Evolutionary conservation across 495 filamentous ascomycete species (phyloP), one percentile per base, ranked within the genome.

Genomic region (Hypoxylon fuscum): DNA sequence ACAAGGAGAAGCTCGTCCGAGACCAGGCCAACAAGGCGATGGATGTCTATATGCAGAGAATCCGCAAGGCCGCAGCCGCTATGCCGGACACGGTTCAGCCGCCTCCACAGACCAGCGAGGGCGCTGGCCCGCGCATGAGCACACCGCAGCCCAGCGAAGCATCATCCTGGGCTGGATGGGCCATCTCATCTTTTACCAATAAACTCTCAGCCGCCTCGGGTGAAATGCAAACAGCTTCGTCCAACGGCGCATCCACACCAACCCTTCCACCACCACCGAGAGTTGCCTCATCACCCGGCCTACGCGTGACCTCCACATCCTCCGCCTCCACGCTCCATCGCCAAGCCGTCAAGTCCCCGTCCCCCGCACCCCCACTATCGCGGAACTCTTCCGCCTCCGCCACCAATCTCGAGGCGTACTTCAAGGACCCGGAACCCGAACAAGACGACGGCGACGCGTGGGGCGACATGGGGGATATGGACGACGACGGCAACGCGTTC

Each of bases 131-230:
- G 3, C 85, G 90, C 17, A 93, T 96, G 78, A 88, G 87, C 54
- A 95, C 90, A 1, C 82, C 86, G 4, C 87, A 89, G 51, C 71
- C 81, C 1, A 74, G 73, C 31, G 76, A 76, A 9, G 85, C 87
- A 11, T 84, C 87, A 2, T 76, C 78, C 20, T 97, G 94, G 96
- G 86, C 94, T 4, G 95, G 96, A 37, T 98, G 95, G 95, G 95
- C 95, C 0, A 96, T 98, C 41, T 97, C 95, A 1, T 96, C 91
- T n/a, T 97, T 98, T 74, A 97, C 95, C 3, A 97, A 97, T 74
- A 97, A 96, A 68, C 70, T 98, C 22, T 85, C 90, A 10, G 74
- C 91, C 2, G 91, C 92, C 2, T 88, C 87, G 22, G 95, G 95
- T 14, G 89, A 96, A 41, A 97, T 98, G 42, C 82, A 92, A 59